Base-by-base conservation (phyloP, 805 yeast species). In the Candida orba region DNA sequence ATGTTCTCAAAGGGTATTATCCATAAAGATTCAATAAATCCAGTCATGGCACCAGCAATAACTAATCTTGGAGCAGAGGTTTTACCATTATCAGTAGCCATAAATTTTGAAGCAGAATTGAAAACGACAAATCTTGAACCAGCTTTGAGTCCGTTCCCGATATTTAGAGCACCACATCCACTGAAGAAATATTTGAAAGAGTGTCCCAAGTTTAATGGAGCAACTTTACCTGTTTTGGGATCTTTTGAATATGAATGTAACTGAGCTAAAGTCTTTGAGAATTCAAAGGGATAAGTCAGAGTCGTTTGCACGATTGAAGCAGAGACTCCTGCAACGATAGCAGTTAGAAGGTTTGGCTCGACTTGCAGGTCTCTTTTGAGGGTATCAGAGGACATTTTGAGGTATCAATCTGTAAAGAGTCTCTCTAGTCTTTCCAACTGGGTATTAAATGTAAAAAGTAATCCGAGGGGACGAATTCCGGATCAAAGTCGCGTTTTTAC, bases 1-100 rank as follows among this genome's bases (percentile, higher is more conserved):
- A 88, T 71, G 56, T 82, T 85, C 57, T 91, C 99, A 60, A 91
- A 90, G 0, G 98, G 99, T 17, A 93, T 84, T 20, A 91, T 78
- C 72, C 84, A 76, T 30, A 89, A 50, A 3, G 95, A 80, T 61
- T 93, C 98, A 36, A 81, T 66, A 45, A 84, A 71, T 2, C 95
- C 98, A 6, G 95, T 84, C 68, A 87, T 75, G 2, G 73, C 71
- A 9, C 95, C 96, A 4, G 96, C 96, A 46, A 84, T 79, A 8
- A 87, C 84, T 34, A 87, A 73, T 53, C 88, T 72, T 9, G 95
- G 91, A 1, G 95, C 95, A 8, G 81, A 72, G 3, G 87, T 72
- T 49, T 78, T 73, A n/a, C 79, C 76, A 41, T 63, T 65, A 17
- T 71, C 74, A 25, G 75, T 76, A 4, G 81, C 71, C 84, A 75